Base-by-base conservation (phyloP, 2,329 filamentous ascomycete species). In the Scedosporium aurantiacum region DNA sequence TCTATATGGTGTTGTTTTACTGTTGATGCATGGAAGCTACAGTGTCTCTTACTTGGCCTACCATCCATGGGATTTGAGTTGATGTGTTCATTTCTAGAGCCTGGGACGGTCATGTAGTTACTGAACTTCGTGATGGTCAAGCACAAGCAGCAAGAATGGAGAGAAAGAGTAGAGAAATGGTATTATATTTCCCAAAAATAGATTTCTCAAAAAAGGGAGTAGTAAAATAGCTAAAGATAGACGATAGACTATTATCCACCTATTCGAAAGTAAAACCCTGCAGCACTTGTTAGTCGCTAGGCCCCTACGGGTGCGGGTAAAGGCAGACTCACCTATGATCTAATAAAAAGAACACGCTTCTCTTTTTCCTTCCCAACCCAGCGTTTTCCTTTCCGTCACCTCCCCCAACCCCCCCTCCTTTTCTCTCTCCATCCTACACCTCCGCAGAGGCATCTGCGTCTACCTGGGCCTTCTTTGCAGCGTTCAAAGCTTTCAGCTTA, bases 401-500 rank as follows among this genome's bases (percentile, higher is more conserved):
- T 23, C 50, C 18, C 25, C 18, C 7, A 21, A 12, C 21, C 18
- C 25, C 45, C 23, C 25, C 10, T 37, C 28, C 23, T 16, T 57
- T 18, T 57, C 16, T 14, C 4, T 40, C 28, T 40, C 54, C 27
- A 18, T 10, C 16, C 27, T 37, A 16, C 10, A 32, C 54, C 25
- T 40, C 16, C 25, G 27, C 54, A 6, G 16, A 6, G 16, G 4
- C 27, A 14, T 50, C 58, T 3, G 16, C 45, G n/a, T 21, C 58
- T 8, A 16, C 27, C 58, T 55, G 58, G 23, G 58, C 58, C 58
- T 58, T 63, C 60, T 64, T 61, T 3, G 82, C 84, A 59, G 78
- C 78, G 59, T 84, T 82, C 61, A 86, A 78, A 60, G 88, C 87
- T 78, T 84, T 88, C 67, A 86, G 80, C 80, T 90, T 94, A 57